Percentiles rank a stretch among this genome's conserved stretches.
phyloP scores from a whole-genome alignment of 192 early-diverging fungal genomes.

The Linnemannia elongata region DNA sequence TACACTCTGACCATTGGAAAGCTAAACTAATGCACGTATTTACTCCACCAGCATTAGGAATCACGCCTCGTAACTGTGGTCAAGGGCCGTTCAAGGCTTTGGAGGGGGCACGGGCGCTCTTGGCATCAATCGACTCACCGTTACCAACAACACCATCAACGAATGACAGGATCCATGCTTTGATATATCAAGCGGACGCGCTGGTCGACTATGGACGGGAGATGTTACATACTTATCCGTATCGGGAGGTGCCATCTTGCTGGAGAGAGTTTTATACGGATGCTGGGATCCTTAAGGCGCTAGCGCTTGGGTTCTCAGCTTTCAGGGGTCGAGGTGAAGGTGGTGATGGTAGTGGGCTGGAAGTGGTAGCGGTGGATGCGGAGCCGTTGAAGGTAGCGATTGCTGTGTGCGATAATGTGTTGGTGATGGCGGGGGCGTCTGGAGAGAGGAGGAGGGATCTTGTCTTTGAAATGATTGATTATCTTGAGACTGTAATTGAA shows the following conservation, averaged over 20 bases:
- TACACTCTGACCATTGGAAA: too few relatives aligned
- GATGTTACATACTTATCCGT: conserved; percentile 59
- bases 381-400: conserved; percentile 44
- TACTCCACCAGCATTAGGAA: background rate
- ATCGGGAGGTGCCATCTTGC: conserved; percentile 62
- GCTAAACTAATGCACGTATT: background rate
- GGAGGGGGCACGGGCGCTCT: conserved; percentile 7
- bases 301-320: conserved; percentile 21
- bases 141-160: background rate
- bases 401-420: conserved; percentile 62
- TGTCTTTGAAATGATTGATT: conserved; percentile 46
- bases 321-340: background rate
- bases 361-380: background rate
- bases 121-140: background rate
- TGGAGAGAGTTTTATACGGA: conserved; percentile 69
- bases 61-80: conserved; percentile 25
- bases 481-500: conserved; percentile 23
- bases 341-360: too few relatives aligned
- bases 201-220: conserved; percentile 53
- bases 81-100: conserved; percentile 22
- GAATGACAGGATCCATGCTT: background rate
- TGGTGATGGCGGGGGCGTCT: conserved; percentile 71
- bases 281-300: conserved; percentile 58
- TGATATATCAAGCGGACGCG: conserved; percentile 25
- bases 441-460: conserved; percentile 39